Evolutionary conservation across 805 yeast genomes (phyloP).

Genomic region (Lipomyces yamanashiensis): DNA sequence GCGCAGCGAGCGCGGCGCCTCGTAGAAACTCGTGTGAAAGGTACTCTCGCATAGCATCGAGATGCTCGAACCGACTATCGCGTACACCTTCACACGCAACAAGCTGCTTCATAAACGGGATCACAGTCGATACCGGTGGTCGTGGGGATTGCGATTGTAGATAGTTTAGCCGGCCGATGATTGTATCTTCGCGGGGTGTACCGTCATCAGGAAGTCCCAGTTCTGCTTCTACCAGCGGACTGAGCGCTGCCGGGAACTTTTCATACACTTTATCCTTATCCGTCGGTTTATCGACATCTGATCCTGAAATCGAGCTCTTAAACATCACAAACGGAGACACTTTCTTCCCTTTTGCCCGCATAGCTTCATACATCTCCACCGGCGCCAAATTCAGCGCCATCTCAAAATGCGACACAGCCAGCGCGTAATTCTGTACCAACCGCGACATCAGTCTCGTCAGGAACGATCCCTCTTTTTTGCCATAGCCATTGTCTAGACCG

Average conservation of each 20-base stretch:
- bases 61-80: conserved; percentile 5
- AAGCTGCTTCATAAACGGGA: conserved; percentile 3
- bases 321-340: conserved; percentile 14
- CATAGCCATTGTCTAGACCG: not conserved
- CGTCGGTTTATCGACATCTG: not conserved
- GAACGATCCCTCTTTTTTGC: not conserved
- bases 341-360: not conserved
- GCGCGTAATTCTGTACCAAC: not conserved
- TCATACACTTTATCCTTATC: not conserved
- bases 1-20: conserved; percentile 22
- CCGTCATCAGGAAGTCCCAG: conserved; percentile 6
- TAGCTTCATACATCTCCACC: not conserved
- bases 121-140: conserved; percentile 3
- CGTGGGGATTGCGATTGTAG: not conserved
- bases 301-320: conserved; percentile 12
- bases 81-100: not conserved
- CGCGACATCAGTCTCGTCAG: not conserved
- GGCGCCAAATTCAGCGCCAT: conserved; percentile 4
- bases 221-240: not conserved
- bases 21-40: conserved; percentile 21
- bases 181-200: not conserved
- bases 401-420: not conserved
- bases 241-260: conserved; percentile 1
- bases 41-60: conserved; percentile 19
- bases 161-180: not conserved